Percentiles rank a stretch among this genome's conserved stretches.
phyloP scores from a whole-genome alignment of 805 yeast species.

The Sugiyamaella qingdaonensis region DNA sequence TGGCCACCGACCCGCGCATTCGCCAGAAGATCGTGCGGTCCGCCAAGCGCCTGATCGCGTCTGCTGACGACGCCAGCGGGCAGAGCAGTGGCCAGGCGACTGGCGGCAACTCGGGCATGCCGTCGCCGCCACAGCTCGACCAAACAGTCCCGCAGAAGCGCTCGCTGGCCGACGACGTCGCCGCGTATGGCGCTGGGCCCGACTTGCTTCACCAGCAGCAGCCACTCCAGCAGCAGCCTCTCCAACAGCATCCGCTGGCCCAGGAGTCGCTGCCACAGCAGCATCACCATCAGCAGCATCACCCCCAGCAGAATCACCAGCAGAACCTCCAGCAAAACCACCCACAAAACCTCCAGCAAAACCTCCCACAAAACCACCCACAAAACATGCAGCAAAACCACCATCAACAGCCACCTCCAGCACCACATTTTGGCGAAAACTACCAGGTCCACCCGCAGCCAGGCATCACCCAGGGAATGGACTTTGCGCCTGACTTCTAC shows the following conservation, averaged over 20 bases:
- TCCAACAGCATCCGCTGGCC: neutral
- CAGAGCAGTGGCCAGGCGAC: neutral
- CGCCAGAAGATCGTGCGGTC: conserved; percentile 20
- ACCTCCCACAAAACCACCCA: neutral
- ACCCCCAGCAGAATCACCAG: conserved; percentile 2
- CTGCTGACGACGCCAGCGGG: neutral
- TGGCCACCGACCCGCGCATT: conserved; percentile 27
- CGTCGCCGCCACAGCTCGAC: neutral
- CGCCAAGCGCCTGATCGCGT: conserved; percentile 12
- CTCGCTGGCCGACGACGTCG: neutral
- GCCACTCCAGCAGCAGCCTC: neutral
- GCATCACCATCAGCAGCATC: neutral
- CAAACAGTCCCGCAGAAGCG: conserved; percentile 3
- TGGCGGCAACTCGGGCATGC: neutral
- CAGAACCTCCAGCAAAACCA: neutral
- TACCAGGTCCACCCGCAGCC: neutral
- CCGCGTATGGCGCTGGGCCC: neutral
- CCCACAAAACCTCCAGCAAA: neutral
- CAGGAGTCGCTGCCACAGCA: neutral
- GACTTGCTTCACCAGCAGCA: neutral
- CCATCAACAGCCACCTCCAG: neutral
- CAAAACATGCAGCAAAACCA: neutral
- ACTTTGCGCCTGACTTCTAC: conserved; percentile 26
- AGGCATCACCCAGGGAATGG: neutral
- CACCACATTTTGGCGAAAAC: neutral